Evolutionary conservation across 2,329 filamentous ascomycete genomes (phyloP).

Genomic region (Fusarium stilboides): DNA sequence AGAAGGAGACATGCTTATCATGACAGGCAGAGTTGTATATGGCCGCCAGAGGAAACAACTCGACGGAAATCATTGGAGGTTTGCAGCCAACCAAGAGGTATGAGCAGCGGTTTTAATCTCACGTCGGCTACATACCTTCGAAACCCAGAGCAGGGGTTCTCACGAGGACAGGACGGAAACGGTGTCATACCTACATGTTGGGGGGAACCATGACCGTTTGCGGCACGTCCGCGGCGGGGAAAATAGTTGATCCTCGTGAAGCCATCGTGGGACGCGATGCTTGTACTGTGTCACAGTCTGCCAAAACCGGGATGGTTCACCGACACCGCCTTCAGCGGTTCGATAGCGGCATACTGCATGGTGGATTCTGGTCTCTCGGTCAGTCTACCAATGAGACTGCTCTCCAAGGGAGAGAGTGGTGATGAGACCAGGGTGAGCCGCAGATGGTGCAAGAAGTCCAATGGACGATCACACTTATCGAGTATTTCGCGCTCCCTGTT

Average conservation of each 20-base stretch:
- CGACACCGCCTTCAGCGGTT: slow-evolving; percentile 51
- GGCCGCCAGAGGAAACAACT: slow-evolving; percentile 22
- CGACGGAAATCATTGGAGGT: slow-evolving; percentile 36
- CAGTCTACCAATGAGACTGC: slow-evolving; percentile 45
- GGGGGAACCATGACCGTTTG: slow-evolving; percentile 49
- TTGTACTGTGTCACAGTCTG: slow-evolving; percentile 49
- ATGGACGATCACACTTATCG: slow-evolving; percentile 50
- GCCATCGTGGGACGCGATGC: slow-evolving; percentile 48
- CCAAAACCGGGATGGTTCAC: slow-evolving; percentile 50
- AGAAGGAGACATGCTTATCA: slow-evolving; percentile 27
- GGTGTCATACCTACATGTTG: slow-evolving; percentile 49
- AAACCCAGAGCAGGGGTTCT: slow-evolving; percentile 44
- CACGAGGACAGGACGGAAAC: slow-evolving; percentile 51
- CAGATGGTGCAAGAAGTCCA: slow-evolving; percentile 50
- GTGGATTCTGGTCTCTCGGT: slow-evolving; percentile 45
- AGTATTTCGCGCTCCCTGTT: slow-evolving; percentile 47
- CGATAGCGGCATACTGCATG: slow-evolving; percentile 51
- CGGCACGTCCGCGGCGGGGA: slow-evolving; percentile 47
- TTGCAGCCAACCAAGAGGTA: slow-evolving; percentile 36
- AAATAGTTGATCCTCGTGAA: slow-evolving; percentile 50
- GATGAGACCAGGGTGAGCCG: slow-evolving; percentile 52
- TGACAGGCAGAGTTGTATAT: slow-evolving; percentile 9
- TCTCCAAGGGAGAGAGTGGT: slow-evolving; percentile 48
- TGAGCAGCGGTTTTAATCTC: slow-evolving; percentile 47
- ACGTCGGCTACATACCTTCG: slow-evolving; percentile 42